Evolutionary conservation across 768 basidiomycete genomes (phyloP).

Genomic region (Russula olivacea): DNA sequence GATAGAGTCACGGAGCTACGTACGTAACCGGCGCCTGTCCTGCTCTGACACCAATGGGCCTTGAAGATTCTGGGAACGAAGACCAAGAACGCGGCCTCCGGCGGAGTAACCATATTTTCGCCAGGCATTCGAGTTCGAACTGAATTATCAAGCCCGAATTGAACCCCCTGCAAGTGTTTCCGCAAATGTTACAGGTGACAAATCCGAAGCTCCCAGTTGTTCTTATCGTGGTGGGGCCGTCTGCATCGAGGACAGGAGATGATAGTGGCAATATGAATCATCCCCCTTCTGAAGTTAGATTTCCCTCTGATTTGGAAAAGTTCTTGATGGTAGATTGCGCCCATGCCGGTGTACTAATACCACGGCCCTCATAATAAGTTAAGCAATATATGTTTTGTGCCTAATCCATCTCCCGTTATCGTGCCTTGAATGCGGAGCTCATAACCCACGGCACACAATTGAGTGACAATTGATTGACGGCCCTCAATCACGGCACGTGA

Average conservation of each 20-base stretch:
- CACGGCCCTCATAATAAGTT: background rate
- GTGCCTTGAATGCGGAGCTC: background rate
- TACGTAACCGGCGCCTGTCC: background rate
- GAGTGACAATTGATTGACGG: background rate
- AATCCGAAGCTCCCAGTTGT: too few species aligned
- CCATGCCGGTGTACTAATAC: background rate
- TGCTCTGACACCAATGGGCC: background rate
- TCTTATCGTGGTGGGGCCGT: too few species aligned
- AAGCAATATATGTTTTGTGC: background rate
- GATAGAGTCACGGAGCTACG: background rate
- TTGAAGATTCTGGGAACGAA: too few species aligned
- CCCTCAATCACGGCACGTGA: background rate
- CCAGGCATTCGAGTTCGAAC: too few species aligned
- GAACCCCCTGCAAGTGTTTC: too few species aligned
- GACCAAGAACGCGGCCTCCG: too few species aligned
- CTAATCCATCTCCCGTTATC: background rate
- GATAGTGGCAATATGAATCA: too few species aligned
- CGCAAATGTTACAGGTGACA: too few species aligned
- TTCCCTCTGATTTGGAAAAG: background rate
- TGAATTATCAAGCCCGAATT: too few species aligned
- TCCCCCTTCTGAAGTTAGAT: background rate
- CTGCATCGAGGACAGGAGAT: too few species aligned
- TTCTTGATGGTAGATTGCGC: background rate
- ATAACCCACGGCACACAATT: background rate
- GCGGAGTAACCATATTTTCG: too few species aligned